phyloP scores from a whole-genome alignment of 257 asterid genomes.

The Solanum arcanum region DNA sequence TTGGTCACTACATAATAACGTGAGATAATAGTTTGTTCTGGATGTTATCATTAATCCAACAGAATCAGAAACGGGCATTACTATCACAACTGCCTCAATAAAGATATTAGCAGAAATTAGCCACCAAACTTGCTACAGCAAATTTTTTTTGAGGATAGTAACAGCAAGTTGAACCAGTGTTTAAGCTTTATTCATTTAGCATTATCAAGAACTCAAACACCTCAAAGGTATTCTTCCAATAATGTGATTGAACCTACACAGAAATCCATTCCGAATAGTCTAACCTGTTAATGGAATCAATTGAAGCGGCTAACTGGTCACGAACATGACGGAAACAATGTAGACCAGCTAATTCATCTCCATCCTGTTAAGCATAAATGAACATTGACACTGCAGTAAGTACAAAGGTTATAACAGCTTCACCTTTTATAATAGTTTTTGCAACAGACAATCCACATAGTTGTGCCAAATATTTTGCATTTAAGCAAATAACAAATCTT shows the following conservation, averaged over 20 bases:
- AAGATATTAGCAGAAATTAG: neutral
- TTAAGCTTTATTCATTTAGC: neutral
- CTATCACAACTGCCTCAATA: neutral
- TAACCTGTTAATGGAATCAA: conserved; percentile 92
- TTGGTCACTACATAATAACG: neutral
- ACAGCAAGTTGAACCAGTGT: neutral
- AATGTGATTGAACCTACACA: neutral
- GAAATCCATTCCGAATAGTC: conserved; percentile 7
- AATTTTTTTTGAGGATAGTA: neutral
- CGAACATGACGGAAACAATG: conserved; percentile 97
- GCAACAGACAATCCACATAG: neutral
- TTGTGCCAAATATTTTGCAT: neutral
- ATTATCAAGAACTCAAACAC: neutral
- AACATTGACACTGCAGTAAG: neutral
- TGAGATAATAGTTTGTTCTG: neutral
- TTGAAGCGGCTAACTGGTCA: conserved; percentile 64
- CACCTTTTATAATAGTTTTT: neutral
- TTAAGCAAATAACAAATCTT: neutral
- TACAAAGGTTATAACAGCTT: neutral
- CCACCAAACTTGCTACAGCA: neutral
- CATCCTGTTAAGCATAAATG: conserved; percentile 37
- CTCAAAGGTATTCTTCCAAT: neutral
- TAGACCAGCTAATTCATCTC: conserved; percentile 87
- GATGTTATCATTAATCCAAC: neutral
- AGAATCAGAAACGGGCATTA: neutral